A percentile compares a stretch with the other conserved stretches of the same genome.
phyloP scores from a whole-genome alignment of 768 basidiomycete species.

The Psilocybe tampanensis region DNA sequence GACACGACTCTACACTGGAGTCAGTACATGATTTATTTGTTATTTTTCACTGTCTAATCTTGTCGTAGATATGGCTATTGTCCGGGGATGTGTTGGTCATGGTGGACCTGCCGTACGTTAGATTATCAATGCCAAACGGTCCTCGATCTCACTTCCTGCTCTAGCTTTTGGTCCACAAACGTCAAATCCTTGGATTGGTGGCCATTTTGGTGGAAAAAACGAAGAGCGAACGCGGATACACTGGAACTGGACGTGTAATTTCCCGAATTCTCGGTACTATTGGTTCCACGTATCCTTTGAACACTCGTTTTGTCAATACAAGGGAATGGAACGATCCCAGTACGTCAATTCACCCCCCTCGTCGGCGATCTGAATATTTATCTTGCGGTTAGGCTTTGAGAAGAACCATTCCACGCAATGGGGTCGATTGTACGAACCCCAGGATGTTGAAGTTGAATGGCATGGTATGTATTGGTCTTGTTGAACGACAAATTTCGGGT shows the following conservation, averaged over 20 bases:
- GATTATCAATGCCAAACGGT: background rate
- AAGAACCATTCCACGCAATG: constrained; percentile 67
- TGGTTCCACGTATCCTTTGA: constrained; percentile 73
- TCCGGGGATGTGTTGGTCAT: constrained; percentile 81
- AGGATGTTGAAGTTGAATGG: constrained; percentile 88
- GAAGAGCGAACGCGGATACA: constrained; percentile 88
- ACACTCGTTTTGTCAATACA: constrained; percentile 79
- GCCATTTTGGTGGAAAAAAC: constrained; percentile 73
- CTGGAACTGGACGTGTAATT: constrained; percentile 75
- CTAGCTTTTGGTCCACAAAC: constrained; percentile 72
- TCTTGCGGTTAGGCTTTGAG: constrained; percentile 53
- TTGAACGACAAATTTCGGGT: background rate
- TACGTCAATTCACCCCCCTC: constrained; percentile 32
- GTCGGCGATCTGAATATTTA: constrained; percentile 1
- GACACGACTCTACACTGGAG: constrained; percentile 95
- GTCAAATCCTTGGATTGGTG: constrained; percentile 64
- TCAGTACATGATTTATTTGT: constrained; percentile 34
- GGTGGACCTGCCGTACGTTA: constrained; percentile 61
- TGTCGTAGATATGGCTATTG: constrained; percentile 69
- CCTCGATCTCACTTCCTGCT: background rate
- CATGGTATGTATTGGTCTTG: constrained; percentile 57
- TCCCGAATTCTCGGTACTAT: constrained; percentile 76
- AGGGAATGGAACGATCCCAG: constrained; percentile 80
- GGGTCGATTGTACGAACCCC: constrained; percentile 78
- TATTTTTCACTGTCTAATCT: background rate